Percentiles rank a stretch among this genome's conserved stretches.
Evolutionary conservation across 1,139 yeast species (phyloP).

Genomic region (Taiozyma sp.): DNA sequence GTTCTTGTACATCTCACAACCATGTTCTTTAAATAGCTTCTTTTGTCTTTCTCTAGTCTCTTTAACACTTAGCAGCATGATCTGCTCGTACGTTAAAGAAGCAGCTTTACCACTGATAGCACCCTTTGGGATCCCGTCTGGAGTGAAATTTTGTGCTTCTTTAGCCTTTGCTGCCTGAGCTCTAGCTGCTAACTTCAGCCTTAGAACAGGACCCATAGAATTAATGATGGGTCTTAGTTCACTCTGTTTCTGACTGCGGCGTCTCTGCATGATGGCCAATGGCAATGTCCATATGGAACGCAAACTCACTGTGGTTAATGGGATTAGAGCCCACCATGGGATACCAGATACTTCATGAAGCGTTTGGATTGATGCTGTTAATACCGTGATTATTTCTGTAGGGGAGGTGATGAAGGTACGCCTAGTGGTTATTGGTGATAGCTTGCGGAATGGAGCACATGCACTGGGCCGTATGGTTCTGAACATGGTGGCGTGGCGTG

Average conservation of each 20-base stretch:
- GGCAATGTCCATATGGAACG: constrained; percentile 72
- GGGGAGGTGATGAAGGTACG: constrained; percentile 15
- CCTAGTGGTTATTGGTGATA: background rate
- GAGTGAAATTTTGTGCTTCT: constrained; percentile 6
- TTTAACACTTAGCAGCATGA: constrained; percentile 63
- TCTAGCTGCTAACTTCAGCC: constrained; percentile 62
- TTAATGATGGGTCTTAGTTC: constrained; percentile 60
- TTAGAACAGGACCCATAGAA: constrained; percentile 72
- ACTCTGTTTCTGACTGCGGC: constrained; percentile 64
- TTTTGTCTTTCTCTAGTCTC: constrained; percentile 76
- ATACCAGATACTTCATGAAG: constrained; percentile 53
- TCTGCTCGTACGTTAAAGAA: constrained; percentile 69
- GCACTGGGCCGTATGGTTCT: background rate
- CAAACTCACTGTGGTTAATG: constrained; percentile 60
- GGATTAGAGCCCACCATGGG: constrained; percentile 84
- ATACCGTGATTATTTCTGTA: constrained; percentile 14
- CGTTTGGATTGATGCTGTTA: constrained; percentile 41
- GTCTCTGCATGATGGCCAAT: constrained; percentile 65
- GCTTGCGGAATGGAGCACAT: background rate
- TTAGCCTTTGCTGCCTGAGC: constrained; percentile 18
- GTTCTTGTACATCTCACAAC: constrained; percentile 79
- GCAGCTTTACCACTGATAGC: constrained; percentile 31
- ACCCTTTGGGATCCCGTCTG: constrained; percentile 7
- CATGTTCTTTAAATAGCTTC: constrained; percentile 53
- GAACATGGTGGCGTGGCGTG: background rate